Evolutionary conservation across 2,329 filamentous ascomycete species (phyloP).

Genomic region (Dryadomyces sulphureus): DNA sequence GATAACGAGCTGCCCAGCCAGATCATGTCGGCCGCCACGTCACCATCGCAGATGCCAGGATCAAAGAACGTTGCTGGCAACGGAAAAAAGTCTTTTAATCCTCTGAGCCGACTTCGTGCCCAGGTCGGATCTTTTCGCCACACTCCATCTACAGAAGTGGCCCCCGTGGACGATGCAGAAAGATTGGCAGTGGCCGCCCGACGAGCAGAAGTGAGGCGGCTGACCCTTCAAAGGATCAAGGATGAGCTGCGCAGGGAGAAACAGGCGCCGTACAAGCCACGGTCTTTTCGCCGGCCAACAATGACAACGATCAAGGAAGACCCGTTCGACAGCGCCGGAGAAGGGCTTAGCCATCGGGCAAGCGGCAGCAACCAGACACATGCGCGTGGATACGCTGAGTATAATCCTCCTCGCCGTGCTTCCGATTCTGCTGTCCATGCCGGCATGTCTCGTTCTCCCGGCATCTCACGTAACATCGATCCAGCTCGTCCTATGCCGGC

Average conservation of each 20-base stretch:
- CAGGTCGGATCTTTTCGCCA: slow-evolving; percentile 29
- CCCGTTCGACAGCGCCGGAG: background rate
- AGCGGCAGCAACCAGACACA: background rate
- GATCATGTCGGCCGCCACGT: background rate
- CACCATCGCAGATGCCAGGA: background rate
- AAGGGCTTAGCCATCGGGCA: background rate
- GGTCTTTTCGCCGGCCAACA: slow-evolving; percentile 4
- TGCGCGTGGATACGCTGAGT: background rate
- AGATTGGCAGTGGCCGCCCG: slow-evolving; percentile 32
- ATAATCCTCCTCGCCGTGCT: no score
- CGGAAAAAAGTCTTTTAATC: slow-evolving; percentile 17
- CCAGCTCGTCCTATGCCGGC: background rate
- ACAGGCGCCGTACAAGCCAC: slow-evolving; percentile 1
- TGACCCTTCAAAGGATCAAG: slow-evolving; percentile 42
- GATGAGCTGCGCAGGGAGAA: slow-evolving; percentile 37
- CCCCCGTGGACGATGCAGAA: slow-evolving; percentile 30
- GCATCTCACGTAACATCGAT: no score
- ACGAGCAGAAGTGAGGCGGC: slow-evolving; percentile 38
- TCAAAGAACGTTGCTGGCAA: background rate
- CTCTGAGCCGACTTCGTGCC: slow-evolving; percentile 29
- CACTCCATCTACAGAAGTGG: slow-evolving; percentile 29
- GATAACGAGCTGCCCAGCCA: slow-evolving; percentile 18
- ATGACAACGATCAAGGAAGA: slow-evolving; percentile 12
- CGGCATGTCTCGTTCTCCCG: no score
- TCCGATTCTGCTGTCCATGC: background rate